These are phyloP conservation scores for Cutaneotrichosporon sp. DNA, from an alignment of 1,284 basidiomycete species.

Conservation along the genomic window DNA sequence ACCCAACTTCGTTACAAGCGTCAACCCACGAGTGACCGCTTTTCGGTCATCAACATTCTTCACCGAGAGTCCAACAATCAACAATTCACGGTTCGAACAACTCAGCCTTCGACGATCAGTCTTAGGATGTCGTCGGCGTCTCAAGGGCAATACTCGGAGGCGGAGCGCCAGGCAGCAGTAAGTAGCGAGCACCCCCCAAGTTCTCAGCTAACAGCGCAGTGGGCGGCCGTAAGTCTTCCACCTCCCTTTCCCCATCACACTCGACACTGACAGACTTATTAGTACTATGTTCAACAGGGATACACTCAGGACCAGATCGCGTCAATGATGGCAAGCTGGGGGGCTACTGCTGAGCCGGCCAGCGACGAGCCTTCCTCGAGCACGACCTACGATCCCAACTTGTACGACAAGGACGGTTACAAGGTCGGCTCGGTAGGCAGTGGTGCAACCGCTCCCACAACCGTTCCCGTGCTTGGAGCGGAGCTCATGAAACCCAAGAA, in stretches of 20 bases:
- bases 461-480: constrained; percentile 23
- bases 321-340: constrained; percentile 20
- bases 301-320: constrained; percentile 37
- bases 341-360: not conserved
- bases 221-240: constrained; percentile 35
- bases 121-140: not conserved
- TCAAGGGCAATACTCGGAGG: not conserved
- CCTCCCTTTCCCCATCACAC: no score
- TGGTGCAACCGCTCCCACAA: not conserved
- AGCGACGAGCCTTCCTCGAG: constrained; percentile 7
- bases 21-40: no score
- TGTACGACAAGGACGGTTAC: constrained; percentile 20
- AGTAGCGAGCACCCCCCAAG: not conserved
- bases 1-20: no score
- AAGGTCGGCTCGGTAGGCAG: constrained; percentile 13
- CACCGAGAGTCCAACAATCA: no score
- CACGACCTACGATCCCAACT: not conserved
- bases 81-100: no score
- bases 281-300: constrained; percentile 50
- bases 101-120: no score
- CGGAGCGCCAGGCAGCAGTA: not conserved
- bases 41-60: no score
- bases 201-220: constrained; percentile 19
- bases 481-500: constrained; percentile 26
- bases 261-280: constrained; percentile 1